Evolutionary conservation across 352 stramenopile species (phyloP), one percentile per base, ranked within the genome.

Genomic region (Globisporangium paddicum): DNA sequence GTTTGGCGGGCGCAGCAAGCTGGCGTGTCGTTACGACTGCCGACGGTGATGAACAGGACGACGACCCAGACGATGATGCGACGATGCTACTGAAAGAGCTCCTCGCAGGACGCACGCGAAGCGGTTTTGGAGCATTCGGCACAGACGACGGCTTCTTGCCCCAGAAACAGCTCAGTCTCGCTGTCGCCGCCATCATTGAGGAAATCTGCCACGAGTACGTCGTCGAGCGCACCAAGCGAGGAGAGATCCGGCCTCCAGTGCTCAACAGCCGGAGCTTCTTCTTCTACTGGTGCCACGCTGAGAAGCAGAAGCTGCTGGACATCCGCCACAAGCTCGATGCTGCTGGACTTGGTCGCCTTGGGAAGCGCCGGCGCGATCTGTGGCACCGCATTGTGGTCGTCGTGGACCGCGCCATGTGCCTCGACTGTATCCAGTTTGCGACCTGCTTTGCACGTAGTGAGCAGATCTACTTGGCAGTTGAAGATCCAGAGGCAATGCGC

Each of bases 211-310:
- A 94, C 58, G 62, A 68, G 37, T 94, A 94, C 63, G 64, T 80
- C 18, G 68, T 91, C 30, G 82, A 94, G 62, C 67, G 67, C 19
- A 82, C 66, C 37, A 86, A 85, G 52, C 65, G 60, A 21, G 73
- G 70, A 13, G 55, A 70, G 30, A 55, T 71, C 3, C 76, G 66
- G 16, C 55, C 70, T 14, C 74, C 66, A 0, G 78, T 85, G 26
- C 75, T 94, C 26, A 94, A 92, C 58, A 90, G 82, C 57, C 72
- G 84, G 11, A 94, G 84, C 55, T 94, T 92, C 55, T 91, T 86
- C 66, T 83, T 94, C 57, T 88, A 91, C 49, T 94, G 84, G 84
- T 92, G 84, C 55, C 84, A 94, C 59, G 84, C 84, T 2, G 84
- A 94, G 59, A 94, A 94, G 60, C 84, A 94, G 62, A 94, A 92